These are phyloP conservation scores for Aspergillus puulaauensis DNA, from an alignment of 2,329 filamentous ascomycete species.

Conservation along the genomic window DNA sequence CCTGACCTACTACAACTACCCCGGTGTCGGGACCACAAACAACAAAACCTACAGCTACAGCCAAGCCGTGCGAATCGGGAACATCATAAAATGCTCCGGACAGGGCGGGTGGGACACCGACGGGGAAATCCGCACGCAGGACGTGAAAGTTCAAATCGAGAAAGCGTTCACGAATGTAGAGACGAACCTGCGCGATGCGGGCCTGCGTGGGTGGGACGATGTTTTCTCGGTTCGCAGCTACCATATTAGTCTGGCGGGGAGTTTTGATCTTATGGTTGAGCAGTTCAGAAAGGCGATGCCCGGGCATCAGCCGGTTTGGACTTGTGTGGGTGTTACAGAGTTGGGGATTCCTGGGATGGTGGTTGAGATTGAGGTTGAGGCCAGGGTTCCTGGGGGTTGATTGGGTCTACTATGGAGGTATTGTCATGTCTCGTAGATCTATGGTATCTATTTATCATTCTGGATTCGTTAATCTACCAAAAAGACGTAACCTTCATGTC, in stretches of 20 bases:
- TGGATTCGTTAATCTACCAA: too few species aligned
- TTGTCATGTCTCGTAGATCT: too few species aligned
- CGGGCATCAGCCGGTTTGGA: slow-evolving; percentile 21
- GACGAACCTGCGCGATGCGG: slow-evolving; percentile 15
- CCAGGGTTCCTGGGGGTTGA: neutral
- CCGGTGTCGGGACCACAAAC: too few species aligned
- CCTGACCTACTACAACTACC: too few species aligned
- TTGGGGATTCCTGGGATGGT: slow-evolving; percentile 18
- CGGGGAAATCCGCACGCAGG: neutral
- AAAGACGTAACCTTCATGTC: too few species aligned
- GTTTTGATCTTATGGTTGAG: slow-evolving; percentile 16
- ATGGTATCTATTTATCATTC: too few species aligned
- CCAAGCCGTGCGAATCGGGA: too few species aligned
- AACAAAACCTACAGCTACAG: too few species aligned
- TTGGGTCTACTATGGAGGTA: neutral
- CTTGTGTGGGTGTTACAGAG: slow-evolving; percentile 15
- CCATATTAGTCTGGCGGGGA: slow-evolving; percentile 17
- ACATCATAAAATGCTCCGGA: too few species aligned
- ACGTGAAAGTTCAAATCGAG: slow-evolving; percentile 15
- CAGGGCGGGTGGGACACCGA: too few species aligned
- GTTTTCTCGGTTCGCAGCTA: slow-evolving; percentile 22
- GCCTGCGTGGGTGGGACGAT: slow-evolving; percentile 17
- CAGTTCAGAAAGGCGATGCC: slow-evolving; percentile 20
- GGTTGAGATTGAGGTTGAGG: slow-evolving; percentile 23
- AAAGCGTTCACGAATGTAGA: slow-evolving; percentile 22